These are phyloP conservation scores for Solanum sejunctum DNA, from an alignment of 257 asterid genomes.

Conservation along the genomic window DNA sequence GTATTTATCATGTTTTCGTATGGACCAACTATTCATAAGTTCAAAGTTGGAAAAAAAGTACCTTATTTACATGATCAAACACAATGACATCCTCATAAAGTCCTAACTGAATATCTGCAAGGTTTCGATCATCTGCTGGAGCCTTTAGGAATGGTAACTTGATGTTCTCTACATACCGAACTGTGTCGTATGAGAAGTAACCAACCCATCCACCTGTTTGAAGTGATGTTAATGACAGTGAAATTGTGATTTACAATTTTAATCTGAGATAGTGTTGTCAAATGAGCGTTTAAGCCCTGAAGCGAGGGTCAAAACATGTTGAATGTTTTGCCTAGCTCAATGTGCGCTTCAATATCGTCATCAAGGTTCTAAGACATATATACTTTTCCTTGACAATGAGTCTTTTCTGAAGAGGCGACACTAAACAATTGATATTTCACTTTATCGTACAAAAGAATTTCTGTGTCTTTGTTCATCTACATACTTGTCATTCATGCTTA, in stretches of 20 bases:
- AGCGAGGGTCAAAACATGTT: too few species aligned
- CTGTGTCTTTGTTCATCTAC: too few species aligned
- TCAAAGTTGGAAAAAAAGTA: background rate
- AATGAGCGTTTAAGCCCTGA: too few species aligned
- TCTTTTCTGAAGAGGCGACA: too few species aligned
- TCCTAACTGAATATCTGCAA: conserved; percentile 85
- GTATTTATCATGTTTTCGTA: background rate
- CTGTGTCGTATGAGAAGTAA: conserved; percentile 81
- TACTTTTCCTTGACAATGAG: too few species aligned
- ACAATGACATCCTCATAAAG: conserved; percentile 72
- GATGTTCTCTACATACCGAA: conserved; percentile 58
- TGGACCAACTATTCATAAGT: background rate
- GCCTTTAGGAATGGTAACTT: conserved; percentile 59
- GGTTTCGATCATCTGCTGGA: conserved; percentile 59
- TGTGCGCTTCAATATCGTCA: too few species aligned
- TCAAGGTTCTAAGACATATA: too few species aligned
- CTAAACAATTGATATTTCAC: too few species aligned
- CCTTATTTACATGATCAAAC: conserved; percentile 93
- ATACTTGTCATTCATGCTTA: too few species aligned
- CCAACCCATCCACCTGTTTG: conserved; percentile 96
- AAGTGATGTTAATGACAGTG: background rate
- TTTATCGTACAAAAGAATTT: too few species aligned
- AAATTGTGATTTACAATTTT: background rate
- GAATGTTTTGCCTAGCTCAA: too few species aligned
- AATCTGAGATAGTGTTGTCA: background rate